Conservation (phyloP, 768 basidiomycete species). For the Hypsizygus marmoreus region DNA sequence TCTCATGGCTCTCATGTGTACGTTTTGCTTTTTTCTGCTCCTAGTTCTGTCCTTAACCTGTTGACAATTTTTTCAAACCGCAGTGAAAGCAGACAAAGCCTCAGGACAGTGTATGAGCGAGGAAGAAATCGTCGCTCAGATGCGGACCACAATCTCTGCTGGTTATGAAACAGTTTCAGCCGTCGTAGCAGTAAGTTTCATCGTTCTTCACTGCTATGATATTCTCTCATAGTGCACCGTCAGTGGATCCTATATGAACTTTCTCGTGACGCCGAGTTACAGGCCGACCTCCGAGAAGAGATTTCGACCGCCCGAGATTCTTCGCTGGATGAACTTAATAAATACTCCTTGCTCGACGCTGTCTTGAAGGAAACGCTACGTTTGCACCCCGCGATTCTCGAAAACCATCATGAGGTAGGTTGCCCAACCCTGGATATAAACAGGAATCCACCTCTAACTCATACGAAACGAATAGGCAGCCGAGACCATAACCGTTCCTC, state of each 20-base stretch:
- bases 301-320: slow-evolving; percentile 46
- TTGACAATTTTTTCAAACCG: neutral
- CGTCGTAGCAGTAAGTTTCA: slow-evolving; percentile 36
- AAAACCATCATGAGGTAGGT: slow-evolving; percentile 64
- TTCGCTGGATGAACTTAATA: slow-evolving; percentile 52
- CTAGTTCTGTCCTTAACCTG: neutral
- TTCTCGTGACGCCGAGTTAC: slow-evolving; percentile 49
- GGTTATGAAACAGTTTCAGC: slow-evolving; percentile 59
- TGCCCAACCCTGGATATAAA: neutral
- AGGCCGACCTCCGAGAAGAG: slow-evolving; percentile 59
- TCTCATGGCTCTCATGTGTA: slow-evolving; percentile 58
- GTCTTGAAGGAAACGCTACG: slow-evolving; percentile 64
- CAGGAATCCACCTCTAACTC: slow-evolving; percentile 7
- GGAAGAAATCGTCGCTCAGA: slow-evolving; percentile 55
- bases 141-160: slow-evolving; percentile 65
- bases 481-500: slow-evolving; percentile 53
- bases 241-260: slow-evolving; percentile 73
- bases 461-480: slow-evolving; percentile 38
- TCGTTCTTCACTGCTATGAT: slow-evolving; percentile 15
- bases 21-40: slow-evolving; percentile 17
- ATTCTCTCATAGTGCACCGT: slow-evolving; percentile 9
- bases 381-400: slow-evolving; percentile 60
- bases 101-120: slow-evolving; percentile 43
- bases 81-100: slow-evolving; percentile 46
- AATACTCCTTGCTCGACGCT: slow-evolving; percentile 58